Evolutionary conservation across 2,329 filamentous ascomycete species (phyloP), one percentile per base, ranked within the genome.

Genomic region (Ilyonectria robusta): DNA sequence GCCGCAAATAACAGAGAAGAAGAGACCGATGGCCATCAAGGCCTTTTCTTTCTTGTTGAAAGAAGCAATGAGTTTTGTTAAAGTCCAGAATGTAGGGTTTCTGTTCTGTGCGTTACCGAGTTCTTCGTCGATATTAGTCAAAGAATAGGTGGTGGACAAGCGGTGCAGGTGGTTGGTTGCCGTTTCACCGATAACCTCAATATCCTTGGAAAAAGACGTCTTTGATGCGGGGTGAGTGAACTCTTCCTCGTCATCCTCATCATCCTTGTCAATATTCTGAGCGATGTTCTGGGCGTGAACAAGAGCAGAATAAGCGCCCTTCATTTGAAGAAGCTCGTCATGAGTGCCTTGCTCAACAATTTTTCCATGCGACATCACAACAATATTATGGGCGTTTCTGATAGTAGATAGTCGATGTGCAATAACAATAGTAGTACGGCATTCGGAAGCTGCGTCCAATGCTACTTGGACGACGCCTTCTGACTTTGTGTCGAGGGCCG

Each of bases 311-410:
- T 72, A 72, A 1, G 29, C 9, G 15, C 67, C 67, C 6, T 62
- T 19, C 3, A 26, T 19, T 6, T 35, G 13, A 8, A 70, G 26
- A 1, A 92, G 80, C 44, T 87, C 82, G 8, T 87, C 83, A 59
- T 91, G 89, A 1, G 84, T 88, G 0, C 89, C 89, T 71, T 88
- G 80, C 76, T 92, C 89, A 3, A 88, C 79, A 2, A 89, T 82
- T 40, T 80, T 76, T 0, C 89, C 89, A 61, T 84, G 78, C 2
- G 84, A 79, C 66, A 91, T 79, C 2, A 91, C 89, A 7, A 91
- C 78, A 46, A 91, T 91, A 53, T 87, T 84, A 68, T 91, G 86
- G 0, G 91, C 90, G 61, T 88, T 83, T 69, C 84, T 85, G 68
- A 90, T 87, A 0, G 88, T 90, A 0, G 86, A 87, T 0, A 91